Evolutionary conservation across 1,139 yeast species (phyloP).

Genomic region (Ogataea hybrid): DNA sequence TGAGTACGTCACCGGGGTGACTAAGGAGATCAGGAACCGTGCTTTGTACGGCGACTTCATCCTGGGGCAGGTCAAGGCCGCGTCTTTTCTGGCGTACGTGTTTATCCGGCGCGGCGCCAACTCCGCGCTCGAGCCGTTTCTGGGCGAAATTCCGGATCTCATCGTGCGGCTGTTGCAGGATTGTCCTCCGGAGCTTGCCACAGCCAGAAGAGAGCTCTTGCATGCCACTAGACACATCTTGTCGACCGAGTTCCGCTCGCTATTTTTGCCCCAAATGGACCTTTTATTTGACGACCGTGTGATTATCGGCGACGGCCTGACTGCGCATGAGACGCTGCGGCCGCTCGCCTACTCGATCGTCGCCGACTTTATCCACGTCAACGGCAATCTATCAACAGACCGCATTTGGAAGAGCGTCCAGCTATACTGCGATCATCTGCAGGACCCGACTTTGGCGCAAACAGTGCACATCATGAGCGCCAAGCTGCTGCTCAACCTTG

Average conservation of each 20-base stretch:
- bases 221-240: slow-evolving; percentile 95
- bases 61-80: slow-evolving; percentile 95
- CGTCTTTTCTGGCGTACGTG: slow-evolving; percentile 91
- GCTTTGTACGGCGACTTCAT: slow-evolving; percentile 86
- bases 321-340: slow-evolving; percentile 80
- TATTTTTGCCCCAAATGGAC: slow-evolving; percentile 85
- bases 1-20: slow-evolving; percentile 48
- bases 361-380: slow-evolving; percentile 93
- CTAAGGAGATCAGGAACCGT: slow-evolving; percentile 75
- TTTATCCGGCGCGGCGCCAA: slow-evolving; percentile 81
- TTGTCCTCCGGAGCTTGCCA: slow-evolving; percentile 93
- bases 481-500: slow-evolving; percentile 78
- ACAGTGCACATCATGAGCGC: slow-evolving; percentile 98
- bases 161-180: slow-evolving; percentile 86
- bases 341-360: slow-evolving; percentile 95
- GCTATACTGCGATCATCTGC: slow-evolving; percentile 77
- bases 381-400: slow-evolving; percentile 76
- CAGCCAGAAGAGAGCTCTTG: slow-evolving; percentile 87
- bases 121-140: slow-evolving; percentile 59
- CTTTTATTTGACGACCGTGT: slow-evolving; percentile 82
- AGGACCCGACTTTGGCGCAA: slow-evolving; percentile 79
- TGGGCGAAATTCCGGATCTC: slow-evolving; percentile 79
- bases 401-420: slow-evolving; percentile 89
- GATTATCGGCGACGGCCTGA: slow-evolving; percentile 87
- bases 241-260: slow-evolving; percentile 79